Evolutionary conservation across 805 yeast species (phyloP).

Genomic region (Hanseniaspora singularis): DNA sequence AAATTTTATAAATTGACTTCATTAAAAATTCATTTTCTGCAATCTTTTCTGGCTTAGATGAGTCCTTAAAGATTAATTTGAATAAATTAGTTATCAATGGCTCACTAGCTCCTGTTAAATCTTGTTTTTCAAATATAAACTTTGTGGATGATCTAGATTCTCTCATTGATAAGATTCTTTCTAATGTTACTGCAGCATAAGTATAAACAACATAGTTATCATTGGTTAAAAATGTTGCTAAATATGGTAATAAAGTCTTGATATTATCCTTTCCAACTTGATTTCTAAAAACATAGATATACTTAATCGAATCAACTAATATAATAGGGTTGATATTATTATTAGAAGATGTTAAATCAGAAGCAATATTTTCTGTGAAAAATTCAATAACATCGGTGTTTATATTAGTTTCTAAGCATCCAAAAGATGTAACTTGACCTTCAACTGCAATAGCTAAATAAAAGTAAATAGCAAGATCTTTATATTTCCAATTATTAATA

Average conservation of each 20-base stretch:
- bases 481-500: slow-evolving; percentile 60
- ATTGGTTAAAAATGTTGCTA: slow-evolving; percentile 57
- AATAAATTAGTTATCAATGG: slow-evolving; percentile 57
- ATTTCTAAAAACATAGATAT: slow-evolving; percentile 78
- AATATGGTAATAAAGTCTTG: slow-evolving; percentile 62
- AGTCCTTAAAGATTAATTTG: slow-evolving; percentile 47
- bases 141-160: slow-evolving; percentile 37
- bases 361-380: slow-evolving; percentile 68
- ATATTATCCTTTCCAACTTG: slow-evolving; percentile 82
- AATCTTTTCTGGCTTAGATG: slow-evolving; percentile 69
- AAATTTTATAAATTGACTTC: slow-evolving; percentile 75
- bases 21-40: slow-evolving; percentile 92
- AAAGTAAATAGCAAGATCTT: slow-evolving; percentile 75
- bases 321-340: slow-evolving; percentile 53
- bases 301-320: slow-evolving; percentile 85
- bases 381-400: slow-evolving; percentile 78
- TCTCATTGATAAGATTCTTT: slow-evolving; percentile 70
- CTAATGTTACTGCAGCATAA: slow-evolving; percentile 86
- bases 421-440: slow-evolving; percentile 74
- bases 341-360: slow-evolving; percentile 52
- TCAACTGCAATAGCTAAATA: slow-evolving; percentile 85
- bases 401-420: slow-evolving; percentile 76
- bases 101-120: slow-evolving; percentile 51
- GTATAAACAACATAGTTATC: slow-evolving; percentile 75
- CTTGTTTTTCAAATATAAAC: slow-evolving; percentile 58